Evolutionary conservation across 441 rosid species (phyloP).

Genomic region (Biscutella laevigata): DNA sequence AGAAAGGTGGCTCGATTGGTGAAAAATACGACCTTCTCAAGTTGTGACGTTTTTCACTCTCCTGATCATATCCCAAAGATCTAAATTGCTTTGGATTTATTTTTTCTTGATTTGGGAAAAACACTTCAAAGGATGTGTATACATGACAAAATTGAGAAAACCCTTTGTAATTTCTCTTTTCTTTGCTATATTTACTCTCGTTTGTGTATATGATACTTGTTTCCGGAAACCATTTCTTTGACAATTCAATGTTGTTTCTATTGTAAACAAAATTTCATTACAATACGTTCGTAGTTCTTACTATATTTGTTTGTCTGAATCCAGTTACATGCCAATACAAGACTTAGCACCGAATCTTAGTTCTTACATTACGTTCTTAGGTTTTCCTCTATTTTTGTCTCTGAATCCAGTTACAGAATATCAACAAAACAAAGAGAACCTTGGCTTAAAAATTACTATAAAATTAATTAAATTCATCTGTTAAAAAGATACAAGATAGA

Average conservation of each 20-base stretch:
- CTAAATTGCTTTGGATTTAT: background rate
- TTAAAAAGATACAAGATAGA: slow-evolving; percentile 15
- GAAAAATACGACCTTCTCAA: slow-evolving; percentile 51
- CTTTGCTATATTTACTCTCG: background rate
- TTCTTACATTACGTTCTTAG: too few species aligned
- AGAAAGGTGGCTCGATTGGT: slow-evolving; percentile 57
- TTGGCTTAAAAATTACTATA: background rate
- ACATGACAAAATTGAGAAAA: slow-evolving; percentile 11
- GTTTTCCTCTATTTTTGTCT: too few species aligned
- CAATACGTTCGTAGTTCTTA: background rate
- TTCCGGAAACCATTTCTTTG: slow-evolving; percentile 12
- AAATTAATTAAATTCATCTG: slow-evolving; percentile 16
- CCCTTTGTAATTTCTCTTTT: slow-evolving; percentile 3
- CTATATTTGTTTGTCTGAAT: background rate
- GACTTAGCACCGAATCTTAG: too few species aligned
- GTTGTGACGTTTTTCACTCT: slow-evolving; percentile 26
- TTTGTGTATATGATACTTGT: slow-evolving; percentile 15
- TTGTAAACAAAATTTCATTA: background rate
- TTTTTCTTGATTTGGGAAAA: background rate
- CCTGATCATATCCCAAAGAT: background rate
- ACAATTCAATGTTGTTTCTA: background rate
- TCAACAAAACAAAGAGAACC: background rate
- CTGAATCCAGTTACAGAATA: too few species aligned
- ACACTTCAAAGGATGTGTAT: slow-evolving; percentile 8
- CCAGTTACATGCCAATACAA: background rate